A percentile compares a stretch with the other conserved stretches of the same genome.
These are phyloP conservation scores for Chrysanthemum makinoi DNA, from an alignment of 129 eudicot species.

Conservation along the genomic window DNA sequence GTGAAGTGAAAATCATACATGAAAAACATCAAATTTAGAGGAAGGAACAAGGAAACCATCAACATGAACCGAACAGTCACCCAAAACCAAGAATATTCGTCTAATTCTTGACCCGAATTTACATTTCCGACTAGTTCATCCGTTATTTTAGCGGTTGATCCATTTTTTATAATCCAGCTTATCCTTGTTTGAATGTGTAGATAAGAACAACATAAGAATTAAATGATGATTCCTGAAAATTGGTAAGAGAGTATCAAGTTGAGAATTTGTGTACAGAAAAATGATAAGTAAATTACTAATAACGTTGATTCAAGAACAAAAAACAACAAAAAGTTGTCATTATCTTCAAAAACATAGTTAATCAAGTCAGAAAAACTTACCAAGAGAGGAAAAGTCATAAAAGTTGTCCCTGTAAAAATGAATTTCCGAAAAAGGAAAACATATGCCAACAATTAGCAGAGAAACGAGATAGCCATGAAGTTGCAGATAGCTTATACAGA, in stretches of 20 bases:
- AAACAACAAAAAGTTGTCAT: background rate
- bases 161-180: too few relatives aligned
- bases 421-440: conserved; percentile 66
- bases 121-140: too few relatives aligned
- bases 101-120: too few relatives aligned
- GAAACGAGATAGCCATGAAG: conserved; percentile 6
- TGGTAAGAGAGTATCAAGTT: conserved; percentile 9
- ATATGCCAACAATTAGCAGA: conserved; percentile 2
- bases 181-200: too few relatives aligned
- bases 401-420: conserved; percentile 96
- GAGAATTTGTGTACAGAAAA: conserved; percentile 12
- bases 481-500: background rate
- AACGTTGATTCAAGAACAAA: background rate
- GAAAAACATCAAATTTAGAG: too few relatives aligned
- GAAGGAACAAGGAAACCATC: too few relatives aligned
- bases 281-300: background rate
- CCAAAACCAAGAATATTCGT: too few relatives aligned
- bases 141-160: too few relatives aligned
- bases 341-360: background rate
- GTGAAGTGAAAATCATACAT: too few relatives aligned
- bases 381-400: conserved; percentile 95
- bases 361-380: conserved; percentile 43
- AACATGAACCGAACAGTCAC: too few relatives aligned
- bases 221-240: too few relatives aligned
- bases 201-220: too few relatives aligned